Evolutionary conservation across 1,284 basidiomycete species (phyloP), one percentile per base, ranked within the genome.

Genomic region (Austroboletus niveus): DNA sequence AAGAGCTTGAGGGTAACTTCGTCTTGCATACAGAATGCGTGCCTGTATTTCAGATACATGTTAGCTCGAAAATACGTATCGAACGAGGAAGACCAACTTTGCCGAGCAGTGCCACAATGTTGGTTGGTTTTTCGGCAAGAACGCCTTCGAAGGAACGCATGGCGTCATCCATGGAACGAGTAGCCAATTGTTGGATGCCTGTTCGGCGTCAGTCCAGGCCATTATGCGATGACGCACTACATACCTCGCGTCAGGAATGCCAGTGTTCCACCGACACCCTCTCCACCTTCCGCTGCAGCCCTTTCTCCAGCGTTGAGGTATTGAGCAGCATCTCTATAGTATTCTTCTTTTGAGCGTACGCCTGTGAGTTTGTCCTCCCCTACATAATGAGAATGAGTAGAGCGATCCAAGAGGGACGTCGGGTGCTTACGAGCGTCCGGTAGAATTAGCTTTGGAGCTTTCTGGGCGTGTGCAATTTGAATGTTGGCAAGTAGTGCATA

Each of bases 121-220:
- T 94, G 9, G 85, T 92, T 0, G 92, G 89, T 60, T 88, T 87
- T 52, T 84, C 77, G 5, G 74, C 74, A 15, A 96, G 76, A n/a
- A 95, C 83, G n/a, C 79, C 78, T 17, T 94, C 89, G 60, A 96
- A 94, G 0, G 87, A 80, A 11, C 84, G 79, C 52, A 87, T 72
- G 0, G 92, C 92, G 53, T 90, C 85, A 39, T 90, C 86, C 72
- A 92, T 82, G 27, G 85, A 81, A 17, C 88, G 80, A 9, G 82
- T 85, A 4, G 90, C 87, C n/a, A 94, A 75, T 65, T 91, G 85
- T 52, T 92, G 81, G 42, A 92, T 86, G 14, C 87, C 91, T 93
- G 46, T 4, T 50, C 12, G 30, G 11, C 52, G 45, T 45, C 5
- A 59, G 45, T 49, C 53, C 46, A 59, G 58, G n/a, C 10, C 11